Conservation (phyloP, 179 eudicot genomes). For the Silene vulgaris region DNA sequence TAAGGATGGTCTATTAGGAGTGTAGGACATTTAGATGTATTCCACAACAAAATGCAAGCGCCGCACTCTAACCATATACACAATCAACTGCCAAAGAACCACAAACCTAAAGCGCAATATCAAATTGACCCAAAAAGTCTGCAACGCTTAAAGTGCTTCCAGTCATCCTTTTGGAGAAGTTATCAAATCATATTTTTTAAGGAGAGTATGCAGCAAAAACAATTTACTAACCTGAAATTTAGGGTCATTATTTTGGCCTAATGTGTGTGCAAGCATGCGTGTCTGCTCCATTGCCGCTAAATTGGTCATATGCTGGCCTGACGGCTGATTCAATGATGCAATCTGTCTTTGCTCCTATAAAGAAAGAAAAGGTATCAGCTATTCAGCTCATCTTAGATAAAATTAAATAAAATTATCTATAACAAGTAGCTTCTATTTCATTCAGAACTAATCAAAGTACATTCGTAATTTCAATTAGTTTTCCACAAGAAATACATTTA, state of each 20-base stretch:
- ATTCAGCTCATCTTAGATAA: conserved; percentile 1
- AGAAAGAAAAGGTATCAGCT: conserved; percentile 14
- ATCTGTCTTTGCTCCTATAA: conserved; percentile 67
- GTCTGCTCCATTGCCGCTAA: conserved; percentile 97
- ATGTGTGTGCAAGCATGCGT: conserved; percentile 86
- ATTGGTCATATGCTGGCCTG: conserved; percentile 53
- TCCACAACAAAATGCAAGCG: neutral
- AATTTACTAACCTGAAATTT: conserved; percentile 71
- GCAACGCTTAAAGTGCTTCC: neutral
- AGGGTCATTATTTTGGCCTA: conserved; percentile 85
- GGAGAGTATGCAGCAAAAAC: neutral
- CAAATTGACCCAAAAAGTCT: neutral
- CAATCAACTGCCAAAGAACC: neutral
- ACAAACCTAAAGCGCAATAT: neutral
- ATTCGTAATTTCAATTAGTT: neutral
- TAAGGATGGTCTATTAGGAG: neutral
- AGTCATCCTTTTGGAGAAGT: neutral
- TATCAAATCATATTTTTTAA: neutral
- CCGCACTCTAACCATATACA: neutral
- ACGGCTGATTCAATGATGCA: conserved; percentile 47
- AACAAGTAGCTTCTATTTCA: neutral
- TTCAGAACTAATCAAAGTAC: neutral
- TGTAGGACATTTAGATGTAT: neutral
- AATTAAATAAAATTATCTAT: neutral
- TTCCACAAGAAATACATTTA: neutral